A percentile compares a stretch with the other conserved stretches of the same genome.
Evolutionary conservation across 306 rosid species (phyloP).

Genomic region (Vigna mungo): DNA sequence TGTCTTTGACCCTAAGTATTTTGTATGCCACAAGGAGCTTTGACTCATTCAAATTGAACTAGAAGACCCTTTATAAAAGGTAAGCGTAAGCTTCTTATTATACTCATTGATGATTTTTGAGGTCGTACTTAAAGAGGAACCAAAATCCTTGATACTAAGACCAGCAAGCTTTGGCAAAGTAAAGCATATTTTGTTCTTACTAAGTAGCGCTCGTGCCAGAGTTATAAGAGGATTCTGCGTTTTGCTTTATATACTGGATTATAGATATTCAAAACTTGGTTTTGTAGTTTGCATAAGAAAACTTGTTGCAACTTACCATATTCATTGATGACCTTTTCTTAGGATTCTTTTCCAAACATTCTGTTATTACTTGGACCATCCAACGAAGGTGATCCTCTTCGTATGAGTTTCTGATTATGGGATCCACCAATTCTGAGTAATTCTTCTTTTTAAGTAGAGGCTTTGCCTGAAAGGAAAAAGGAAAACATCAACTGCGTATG

Average conservation of each 20-base stretch:
- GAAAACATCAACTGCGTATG: neutral
- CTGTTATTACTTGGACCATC: conserved; percentile 45
- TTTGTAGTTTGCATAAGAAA: neutral
- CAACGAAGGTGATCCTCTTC: conserved; percentile 51
- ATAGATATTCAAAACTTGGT: neutral
- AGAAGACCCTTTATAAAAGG: neutral
- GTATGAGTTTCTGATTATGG: conserved; percentile 45
- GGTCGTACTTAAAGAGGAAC: neutral
- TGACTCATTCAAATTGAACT: neutral
- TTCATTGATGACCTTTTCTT: conserved; percentile 55
- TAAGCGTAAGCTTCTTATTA: neutral
- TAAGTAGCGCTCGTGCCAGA: neutral
- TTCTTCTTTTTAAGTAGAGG: conserved; percentile 53
- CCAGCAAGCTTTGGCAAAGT: neutral
- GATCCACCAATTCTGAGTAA: conserved; percentile 49
- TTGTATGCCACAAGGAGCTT: neutral
- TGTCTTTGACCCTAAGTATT: neutral
- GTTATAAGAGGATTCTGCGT: neutral
- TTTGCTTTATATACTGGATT: neutral
- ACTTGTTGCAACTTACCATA: conserved; percentile 46
- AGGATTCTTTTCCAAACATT: conserved; percentile 58
- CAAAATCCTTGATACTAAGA: neutral
- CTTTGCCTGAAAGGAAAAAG: conserved; percentile 46
- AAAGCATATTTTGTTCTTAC: neutral
- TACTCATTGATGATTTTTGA: neutral